These are phyloP conservation scores for Trypanosoma scelopori DNA, from an alignment of 208 protist genomes.

Conservation along the genomic window DNA sequence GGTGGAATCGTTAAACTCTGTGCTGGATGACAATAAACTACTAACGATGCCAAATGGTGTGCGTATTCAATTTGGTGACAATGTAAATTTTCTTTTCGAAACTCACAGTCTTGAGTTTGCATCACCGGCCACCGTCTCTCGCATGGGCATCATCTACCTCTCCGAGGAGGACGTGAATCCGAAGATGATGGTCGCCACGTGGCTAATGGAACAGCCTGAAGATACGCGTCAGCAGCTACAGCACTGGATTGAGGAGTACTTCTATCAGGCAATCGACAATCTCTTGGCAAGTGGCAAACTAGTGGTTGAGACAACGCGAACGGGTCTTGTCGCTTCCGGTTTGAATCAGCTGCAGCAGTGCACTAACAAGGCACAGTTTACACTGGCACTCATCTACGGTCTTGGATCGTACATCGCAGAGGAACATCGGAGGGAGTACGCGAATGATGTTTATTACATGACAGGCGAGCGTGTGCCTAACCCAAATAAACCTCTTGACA, in stretches of 20 bases:
- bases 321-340: conserved; percentile 92
- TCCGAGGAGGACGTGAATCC: conserved; percentile 96
- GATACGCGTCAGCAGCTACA: conserved; percentile 57
- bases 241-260: conserved; percentile 92
- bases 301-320: conserved; percentile 90
- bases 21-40: conserved; percentile 98
- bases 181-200: conserved; percentile 90
- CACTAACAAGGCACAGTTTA: conserved; percentile 89
- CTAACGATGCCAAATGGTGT: conserved; percentile 98
- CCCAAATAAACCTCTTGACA: conserved; percentile 86
- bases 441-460: conserved; percentile 89
- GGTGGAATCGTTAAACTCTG: conserved; percentile 99
- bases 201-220: conserved; percentile 88
- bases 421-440: conserved; percentile 82
- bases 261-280: conserved; percentile 91
- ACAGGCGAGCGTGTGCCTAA: conserved; percentile 82
- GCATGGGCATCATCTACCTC: conserved; percentile 98
- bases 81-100: conserved; percentile 99
- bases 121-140: conserved; percentile 97
- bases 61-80: conserved; percentile 97
- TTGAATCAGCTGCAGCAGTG: conserved; percentile 92
- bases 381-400: conserved; percentile 90
- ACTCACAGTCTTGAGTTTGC: conserved; percentile 96
- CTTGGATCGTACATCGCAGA: conserved; percentile 92
- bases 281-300: conserved; percentile 72